phyloP scores from a whole-genome alignment of 768 basidiomycete species.

The Amanita jacksonii region DNA sequence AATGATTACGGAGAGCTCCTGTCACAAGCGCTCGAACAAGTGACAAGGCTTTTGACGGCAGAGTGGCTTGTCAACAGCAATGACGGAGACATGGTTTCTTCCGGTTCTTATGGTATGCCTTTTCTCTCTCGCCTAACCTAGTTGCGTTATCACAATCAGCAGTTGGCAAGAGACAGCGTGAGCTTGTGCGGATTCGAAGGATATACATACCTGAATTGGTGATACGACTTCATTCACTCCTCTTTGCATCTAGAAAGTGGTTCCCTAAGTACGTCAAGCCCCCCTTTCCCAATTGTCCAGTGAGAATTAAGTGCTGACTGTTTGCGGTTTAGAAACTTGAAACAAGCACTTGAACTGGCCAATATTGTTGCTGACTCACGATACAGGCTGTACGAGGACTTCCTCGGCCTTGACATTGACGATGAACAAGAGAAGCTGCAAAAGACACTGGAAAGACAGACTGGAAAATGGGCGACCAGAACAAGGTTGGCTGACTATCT shows the following conservation, averaged over 20 bases:
- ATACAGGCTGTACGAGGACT: slow-evolving; percentile 80
- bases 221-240: slow-evolving; percentile 67
- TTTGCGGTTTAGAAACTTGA: slow-evolving; percentile 50
- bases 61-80: slow-evolving; percentile 67
- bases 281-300: not conserved
- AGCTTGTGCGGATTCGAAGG: slow-evolving; percentile 76
- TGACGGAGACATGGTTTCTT: slow-evolving; percentile 29
- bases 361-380: slow-evolving; percentile 84
- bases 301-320: not conserved
- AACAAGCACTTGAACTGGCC: slow-evolving; percentile 64
- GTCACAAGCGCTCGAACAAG: slow-evolving; percentile 54
- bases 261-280: slow-evolving; percentile 53
- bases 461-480: not conserved
- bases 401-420: slow-evolving; percentile 40
- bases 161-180: slow-evolving; percentile 49
- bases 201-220: slow-evolving; percentile 87
- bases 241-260: slow-evolving; percentile 52
- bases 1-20: slow-evolving; percentile 58
- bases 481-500: slow-evolving; percentile 61
- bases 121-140: not conserved
- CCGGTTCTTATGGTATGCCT: not conserved
- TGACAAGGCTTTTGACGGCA: slow-evolving; percentile 61
- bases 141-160: slow-evolving; percentile 5
- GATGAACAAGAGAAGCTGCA: not conserved
- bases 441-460: not conserved